These are phyloP conservation scores for Neoarthrinium moseri DNA, from an alignment of 2,329 filamentous ascomycete species.

Conservation along the genomic window DNA sequence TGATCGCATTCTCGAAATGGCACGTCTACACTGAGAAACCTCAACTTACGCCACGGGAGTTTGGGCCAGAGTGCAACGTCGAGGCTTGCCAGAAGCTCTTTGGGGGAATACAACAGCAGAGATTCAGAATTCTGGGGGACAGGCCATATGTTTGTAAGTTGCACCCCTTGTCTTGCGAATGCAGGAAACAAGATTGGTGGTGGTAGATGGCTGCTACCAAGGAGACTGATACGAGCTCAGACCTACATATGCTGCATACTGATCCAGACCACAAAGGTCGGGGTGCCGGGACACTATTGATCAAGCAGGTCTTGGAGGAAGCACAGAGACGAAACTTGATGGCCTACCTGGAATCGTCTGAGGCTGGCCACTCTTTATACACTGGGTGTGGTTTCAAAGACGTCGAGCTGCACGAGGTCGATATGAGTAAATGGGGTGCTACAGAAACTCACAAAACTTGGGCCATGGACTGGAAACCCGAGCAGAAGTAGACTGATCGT, in stretches of 20 bases:
- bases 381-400: slow-evolving; percentile 37
- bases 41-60: slow-evolving; percentile 14
- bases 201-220: neutral
- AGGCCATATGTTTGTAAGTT: slow-evolving; percentile 27
- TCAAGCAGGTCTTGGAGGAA: slow-evolving; percentile 35
- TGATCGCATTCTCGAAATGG: slow-evolving; percentile 32
- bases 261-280: slow-evolving; percentile 38
- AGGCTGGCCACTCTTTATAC: slow-evolving; percentile 34
- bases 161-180: too few species aligned
- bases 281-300: slow-evolving; percentile 36
- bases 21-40: slow-evolving; percentile 22
- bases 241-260: slow-evolving; percentile 36
- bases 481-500: neutral
- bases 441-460: slow-evolving; percentile 20
- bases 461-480: slow-evolving; percentile 24
- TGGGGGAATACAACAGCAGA: slow-evolving; percentile 18
- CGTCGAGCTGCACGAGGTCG: slow-evolving; percentile 26
- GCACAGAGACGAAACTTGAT: slow-evolving; percentile 30
- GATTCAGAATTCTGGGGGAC: slow-evolving; percentile 17
- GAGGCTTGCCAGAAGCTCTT: slow-evolving; percentile 32
- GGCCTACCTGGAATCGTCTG: slow-evolving; percentile 36
- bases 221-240: slow-evolving; percentile 19
- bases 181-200: too few species aligned
- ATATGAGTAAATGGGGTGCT: slow-evolving; percentile 30
- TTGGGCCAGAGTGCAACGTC: slow-evolving; percentile 24